A percentile compares a stretch with the other conserved stretches of the same genome.
These are phyloP conservation scores for Raddia guianensis DNA, from an alignment of 176 grass and related monocot species.

Conservation along the genomic window DNA sequence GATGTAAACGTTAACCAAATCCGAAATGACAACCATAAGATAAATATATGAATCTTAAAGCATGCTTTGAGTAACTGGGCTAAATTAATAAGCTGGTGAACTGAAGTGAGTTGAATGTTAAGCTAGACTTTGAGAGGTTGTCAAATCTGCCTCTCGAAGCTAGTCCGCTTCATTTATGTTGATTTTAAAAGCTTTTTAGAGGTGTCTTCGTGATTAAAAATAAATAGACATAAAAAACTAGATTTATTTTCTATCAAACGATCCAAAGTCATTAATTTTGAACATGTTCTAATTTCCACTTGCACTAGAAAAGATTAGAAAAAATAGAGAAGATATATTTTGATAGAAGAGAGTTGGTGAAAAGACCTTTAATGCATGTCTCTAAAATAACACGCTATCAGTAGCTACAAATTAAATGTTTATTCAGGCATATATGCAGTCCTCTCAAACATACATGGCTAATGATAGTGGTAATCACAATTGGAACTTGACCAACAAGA, in stretches of 20 bases:
- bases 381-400: background rate
- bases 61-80: too few species aligned
- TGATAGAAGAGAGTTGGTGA: background rate
- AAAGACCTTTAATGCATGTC: background rate
- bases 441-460: background rate
- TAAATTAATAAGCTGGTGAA: too few species aligned
- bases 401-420: background rate
- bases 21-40: background rate
- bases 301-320: background rate
- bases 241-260: too few species aligned
- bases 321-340: background rate
- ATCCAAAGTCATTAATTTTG: too few species aligned
- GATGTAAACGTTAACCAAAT: background rate
- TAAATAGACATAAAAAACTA: too few species aligned
- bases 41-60: background rate
- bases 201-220: too few species aligned
- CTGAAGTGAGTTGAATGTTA: too few species aligned
- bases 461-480: background rate
- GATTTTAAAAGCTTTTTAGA: too few species aligned
- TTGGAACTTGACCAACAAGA: conserved; percentile 15
- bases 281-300: too few species aligned
- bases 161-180: too few species aligned
- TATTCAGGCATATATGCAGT: background rate
- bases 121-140: too few species aligned
- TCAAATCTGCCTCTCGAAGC: too few species aligned